These are phyloP conservation scores for Eucalyptus cladocalyx DNA, from an alignment of 345 rosid genomes.

Conservation along the genomic window DNA sequence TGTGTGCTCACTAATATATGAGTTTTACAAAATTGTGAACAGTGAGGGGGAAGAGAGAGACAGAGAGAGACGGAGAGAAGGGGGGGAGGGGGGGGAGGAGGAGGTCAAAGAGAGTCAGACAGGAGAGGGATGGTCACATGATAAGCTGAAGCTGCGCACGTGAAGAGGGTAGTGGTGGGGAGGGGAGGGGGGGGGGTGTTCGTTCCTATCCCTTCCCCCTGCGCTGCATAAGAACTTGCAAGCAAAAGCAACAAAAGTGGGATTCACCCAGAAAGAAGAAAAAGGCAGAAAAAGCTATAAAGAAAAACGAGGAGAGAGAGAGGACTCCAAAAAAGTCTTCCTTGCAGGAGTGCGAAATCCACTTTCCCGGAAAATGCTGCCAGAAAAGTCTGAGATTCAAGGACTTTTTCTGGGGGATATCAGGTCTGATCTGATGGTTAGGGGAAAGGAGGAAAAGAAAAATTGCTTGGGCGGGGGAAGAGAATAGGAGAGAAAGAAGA, in stretches of 20 bases:
- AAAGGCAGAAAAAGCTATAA: not conserved
- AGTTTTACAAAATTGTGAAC: not conserved
- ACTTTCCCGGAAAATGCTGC: not conserved
- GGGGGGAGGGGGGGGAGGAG: not conserved
- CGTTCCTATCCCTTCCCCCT: not conserved
- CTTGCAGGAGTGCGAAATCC: not conserved
- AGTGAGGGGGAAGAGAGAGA: not conserved
- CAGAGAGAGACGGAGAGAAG: not conserved
- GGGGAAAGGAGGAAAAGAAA: not conserved
- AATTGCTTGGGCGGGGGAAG: not conserved
- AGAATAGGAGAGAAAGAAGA: too few relatives aligned
- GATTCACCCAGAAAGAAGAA: not conserved
- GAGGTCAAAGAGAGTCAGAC: not conserved
- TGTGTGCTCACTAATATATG: too few relatives aligned
- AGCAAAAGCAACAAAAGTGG: not conserved
- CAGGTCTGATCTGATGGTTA: not conserved
- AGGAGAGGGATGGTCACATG: conserved; percentile 8
- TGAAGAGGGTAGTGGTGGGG: not conserved
- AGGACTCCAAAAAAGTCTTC: not conserved
- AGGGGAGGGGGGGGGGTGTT: not conserved
- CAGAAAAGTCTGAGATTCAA: not conserved
- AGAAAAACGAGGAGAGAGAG: not conserved
- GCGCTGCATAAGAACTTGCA: not conserved
- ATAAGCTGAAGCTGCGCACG: conserved; percentile 13
- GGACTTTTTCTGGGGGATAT: not conserved